Conservation (phyloP, 2,329 filamentous ascomycete species). For the Chrysoporthe puriensis region DNA sequence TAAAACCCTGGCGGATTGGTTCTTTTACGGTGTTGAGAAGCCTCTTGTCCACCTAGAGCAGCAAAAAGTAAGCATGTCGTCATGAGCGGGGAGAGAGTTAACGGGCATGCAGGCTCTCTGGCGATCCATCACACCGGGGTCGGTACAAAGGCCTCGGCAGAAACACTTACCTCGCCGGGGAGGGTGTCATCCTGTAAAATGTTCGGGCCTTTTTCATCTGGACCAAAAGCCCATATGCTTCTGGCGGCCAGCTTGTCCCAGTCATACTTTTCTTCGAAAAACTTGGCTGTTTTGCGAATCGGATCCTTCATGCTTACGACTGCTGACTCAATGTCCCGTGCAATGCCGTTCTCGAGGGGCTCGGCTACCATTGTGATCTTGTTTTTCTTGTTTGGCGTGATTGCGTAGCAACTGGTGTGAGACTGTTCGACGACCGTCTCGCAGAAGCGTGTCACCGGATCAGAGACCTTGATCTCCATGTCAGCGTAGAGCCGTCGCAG, state of each 20-base stretch:
- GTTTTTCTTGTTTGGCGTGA: conserved; percentile 99
- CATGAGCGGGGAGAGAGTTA: background rate
- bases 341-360: conserved; percentile 91
- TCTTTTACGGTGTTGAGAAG: conserved; percentile 85
- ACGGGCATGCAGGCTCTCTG: conserved; percentile 17
- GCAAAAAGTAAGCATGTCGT: conserved; percentile 24
- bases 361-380: conserved; percentile 99
- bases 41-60: conserved; percentile 80
- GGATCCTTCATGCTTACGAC: conserved; percentile 91
- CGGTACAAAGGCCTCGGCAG: background rate
- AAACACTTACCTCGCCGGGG: conserved; percentile 71
- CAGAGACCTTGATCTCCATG: conserved; percentile 99
- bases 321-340: conserved; percentile 90
- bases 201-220: conserved; percentile 92
- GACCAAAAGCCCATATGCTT: conserved; percentile 98
- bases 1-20: conserved; percentile 93
- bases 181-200: conserved; percentile 96
- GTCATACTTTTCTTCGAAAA: conserved; percentile 95
- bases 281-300: conserved; percentile 89
- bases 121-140: conserved; percentile 6
- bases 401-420: conserved; percentile 95
- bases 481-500: conserved; percentile 91
- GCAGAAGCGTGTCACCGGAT: conserved; percentile 95
- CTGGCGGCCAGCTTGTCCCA: conserved; percentile 94
- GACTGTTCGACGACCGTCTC: conserved; percentile 98